Evolutionary conservation across 2,329 filamentous ascomycete species (phyloP).

Genomic region (Xylariaceae sp.): DNA sequence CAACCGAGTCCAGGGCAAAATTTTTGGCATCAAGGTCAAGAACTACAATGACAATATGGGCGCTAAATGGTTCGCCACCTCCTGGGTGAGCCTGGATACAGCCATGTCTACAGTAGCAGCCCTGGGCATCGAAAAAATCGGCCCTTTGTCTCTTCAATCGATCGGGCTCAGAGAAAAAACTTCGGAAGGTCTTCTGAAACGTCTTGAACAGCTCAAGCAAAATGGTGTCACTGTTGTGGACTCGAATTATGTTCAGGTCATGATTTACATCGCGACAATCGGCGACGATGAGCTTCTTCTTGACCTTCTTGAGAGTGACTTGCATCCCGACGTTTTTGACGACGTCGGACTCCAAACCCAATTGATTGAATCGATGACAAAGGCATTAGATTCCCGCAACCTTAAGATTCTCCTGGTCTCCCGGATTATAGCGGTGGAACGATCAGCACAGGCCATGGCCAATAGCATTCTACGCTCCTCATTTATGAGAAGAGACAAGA

Average conservation of each 20-base stretch:
- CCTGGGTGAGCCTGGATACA: slow-evolving; percentile 66
- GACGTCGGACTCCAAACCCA: slow-evolving; percentile 38
- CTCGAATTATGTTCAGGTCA: slow-evolving; percentile 61
- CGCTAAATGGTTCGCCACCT: slow-evolving; percentile 74
- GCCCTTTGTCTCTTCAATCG: slow-evolving; percentile 72
- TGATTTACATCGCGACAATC: slow-evolving; percentile 60
- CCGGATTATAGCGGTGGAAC: slow-evolving; percentile 33
- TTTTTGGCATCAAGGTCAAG: slow-evolving; percentile 40
- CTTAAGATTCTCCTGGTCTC: slow-evolving; percentile 44
- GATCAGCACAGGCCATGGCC: slow-evolving; percentile 26
- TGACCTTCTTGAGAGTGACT: slow-evolving; percentile 44
- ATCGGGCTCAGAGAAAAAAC: slow-evolving; percentile 64
- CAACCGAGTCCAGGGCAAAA: slow-evolving; percentile 37
- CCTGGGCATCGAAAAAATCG: slow-evolving; percentile 68
- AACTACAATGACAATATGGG: slow-evolving; percentile 65
- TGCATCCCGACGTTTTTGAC: slow-evolving; percentile 55
- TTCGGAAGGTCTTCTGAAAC: slow-evolving; percentile 50
- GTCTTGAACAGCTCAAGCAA: slow-evolving; percentile 57
- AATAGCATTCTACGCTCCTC: slow-evolving; percentile 33
- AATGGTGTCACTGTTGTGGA: slow-evolving; percentile 59
- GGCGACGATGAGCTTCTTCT: slow-evolving; percentile 48
- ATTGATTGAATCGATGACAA: slow-evolving; percentile 34
- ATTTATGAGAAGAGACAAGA: slow-evolving; percentile 26
- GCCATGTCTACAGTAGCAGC: slow-evolving; percentile 64
- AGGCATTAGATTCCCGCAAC: slow-evolving; percentile 38